These are phyloP conservation scores for Gymnopilus junonius DNA, from an alignment of 768 basidiomycete genomes.

Conservation along the genomic window DNA sequence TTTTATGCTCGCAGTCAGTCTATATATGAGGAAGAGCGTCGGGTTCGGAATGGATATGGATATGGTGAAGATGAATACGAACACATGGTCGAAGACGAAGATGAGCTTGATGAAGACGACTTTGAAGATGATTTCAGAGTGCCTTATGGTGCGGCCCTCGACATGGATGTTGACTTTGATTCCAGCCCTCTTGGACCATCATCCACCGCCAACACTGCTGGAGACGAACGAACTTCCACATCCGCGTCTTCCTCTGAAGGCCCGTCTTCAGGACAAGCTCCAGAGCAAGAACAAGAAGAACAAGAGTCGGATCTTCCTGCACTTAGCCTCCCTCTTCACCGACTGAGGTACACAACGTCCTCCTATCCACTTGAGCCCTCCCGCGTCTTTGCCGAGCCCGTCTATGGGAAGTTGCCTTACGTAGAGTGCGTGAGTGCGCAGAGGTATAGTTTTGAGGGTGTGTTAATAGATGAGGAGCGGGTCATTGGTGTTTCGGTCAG, in stretches of 20 bases:
- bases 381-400: conserved; percentile 27
- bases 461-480: conserved; percentile 47
- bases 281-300: no score
- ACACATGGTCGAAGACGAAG: neutral
- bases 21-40: neutral
- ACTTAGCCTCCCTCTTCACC: no score
- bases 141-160: no score
- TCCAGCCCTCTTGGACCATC: no score
- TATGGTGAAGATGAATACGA: neutral
- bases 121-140: neutral
- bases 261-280: no score
- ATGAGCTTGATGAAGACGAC: neutral
- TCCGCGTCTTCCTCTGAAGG: no score
- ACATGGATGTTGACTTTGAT: no score
- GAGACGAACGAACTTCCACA: no score
- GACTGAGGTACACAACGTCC: neutral
- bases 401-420: conserved; percentile 32
- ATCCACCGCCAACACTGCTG: no score
- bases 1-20: no score
- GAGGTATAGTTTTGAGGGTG: conserved; percentile 30
- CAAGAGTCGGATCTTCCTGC: no score
- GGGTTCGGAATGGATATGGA: no score
- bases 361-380: conserved; percentile 6
- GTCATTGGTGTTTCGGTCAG: conserved; percentile 40
- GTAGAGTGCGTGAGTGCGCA: conserved; percentile 19